Evolutionary conservation across 495 filamentous ascomycete genomes (phyloP).

Genomic region (Penicillium soppii): DNA sequence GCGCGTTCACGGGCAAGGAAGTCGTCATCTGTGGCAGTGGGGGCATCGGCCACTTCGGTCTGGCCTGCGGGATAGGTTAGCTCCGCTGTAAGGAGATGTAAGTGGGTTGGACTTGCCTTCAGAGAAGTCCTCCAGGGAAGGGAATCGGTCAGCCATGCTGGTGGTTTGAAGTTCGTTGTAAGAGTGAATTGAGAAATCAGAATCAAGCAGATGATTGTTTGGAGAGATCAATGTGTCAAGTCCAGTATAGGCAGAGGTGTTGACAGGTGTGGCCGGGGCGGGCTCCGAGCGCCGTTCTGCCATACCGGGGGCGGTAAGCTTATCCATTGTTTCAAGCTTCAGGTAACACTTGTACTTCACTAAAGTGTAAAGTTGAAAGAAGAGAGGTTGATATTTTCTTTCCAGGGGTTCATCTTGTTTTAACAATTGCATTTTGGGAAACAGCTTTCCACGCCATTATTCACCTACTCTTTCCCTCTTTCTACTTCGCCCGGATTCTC

Average conservation of each 20-base stretch:
- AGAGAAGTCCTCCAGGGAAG: constrained; percentile 93
- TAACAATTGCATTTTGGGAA: not conserved
- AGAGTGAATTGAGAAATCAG: not conserved
- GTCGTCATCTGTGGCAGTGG: constrained; percentile 56
- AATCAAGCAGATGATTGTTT: not conserved
- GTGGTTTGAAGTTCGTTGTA: not conserved
- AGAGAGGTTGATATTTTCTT: not conserved
- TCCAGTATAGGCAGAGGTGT: constrained; percentile 12
- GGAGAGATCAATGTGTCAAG: not conserved
- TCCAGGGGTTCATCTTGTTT: not conserved
- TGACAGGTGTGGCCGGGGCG: constrained; percentile 30
- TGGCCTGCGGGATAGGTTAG: constrained; percentile 50
- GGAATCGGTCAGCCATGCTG: constrained; percentile 93
- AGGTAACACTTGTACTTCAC: constrained; percentile 17
- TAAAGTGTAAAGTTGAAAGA: not conserved
- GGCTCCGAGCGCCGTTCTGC: constrained; percentile 30
- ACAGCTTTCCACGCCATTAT: too few relatives aligned
- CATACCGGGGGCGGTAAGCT: constrained; percentile 32
- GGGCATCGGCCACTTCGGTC: constrained; percentile 51
- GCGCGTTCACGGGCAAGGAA: constrained; percentile 90
- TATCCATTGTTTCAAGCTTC: constrained; percentile 14
- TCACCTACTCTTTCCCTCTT: too few relatives aligned
- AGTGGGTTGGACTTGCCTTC: constrained; percentile 61
- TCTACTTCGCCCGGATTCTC: not conserved
- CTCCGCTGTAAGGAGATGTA: constrained; percentile 11